phyloP scores from a whole-genome alignment of 2,329 filamentous ascomycete genomes.

The Alternaria sp. region DNA sequence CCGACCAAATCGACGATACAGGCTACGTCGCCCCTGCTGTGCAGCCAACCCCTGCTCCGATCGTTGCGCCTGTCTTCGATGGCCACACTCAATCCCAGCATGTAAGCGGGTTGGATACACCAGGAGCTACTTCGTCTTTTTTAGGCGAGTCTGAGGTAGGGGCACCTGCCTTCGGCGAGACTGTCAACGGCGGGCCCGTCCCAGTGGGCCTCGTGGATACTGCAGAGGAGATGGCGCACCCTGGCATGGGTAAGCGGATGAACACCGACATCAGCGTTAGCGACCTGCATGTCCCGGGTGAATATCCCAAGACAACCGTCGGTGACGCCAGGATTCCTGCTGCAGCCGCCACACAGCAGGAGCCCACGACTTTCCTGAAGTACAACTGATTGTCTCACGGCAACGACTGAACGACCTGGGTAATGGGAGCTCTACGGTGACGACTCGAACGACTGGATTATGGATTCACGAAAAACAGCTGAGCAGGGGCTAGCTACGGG shows the following conservation, averaged over 20 bases:
- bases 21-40: conserved; percentile 7
- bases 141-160: conserved; percentile 41
- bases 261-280: conserved; percentile 62
- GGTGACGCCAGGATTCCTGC: background rate
- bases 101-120: conserved; percentile 20
- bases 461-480: background rate
- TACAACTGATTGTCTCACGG: background rate
- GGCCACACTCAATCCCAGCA: conserved; percentile 15
- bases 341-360: background rate
- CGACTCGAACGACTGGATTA: background rate
- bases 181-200: conserved; percentile 38
- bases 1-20: conserved; percentile 19
- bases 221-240: conserved; percentile 46
- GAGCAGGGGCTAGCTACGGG: background rate
- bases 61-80: conserved; percentile 10
- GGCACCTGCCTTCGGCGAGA: conserved; percentile 30
- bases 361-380: background rate
- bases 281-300: conserved; percentile 72
- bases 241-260: conserved; percentile 53
- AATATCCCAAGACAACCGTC: conserved; percentile 58
- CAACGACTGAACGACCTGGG: background rate
- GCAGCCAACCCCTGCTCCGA: conserved; percentile 13
- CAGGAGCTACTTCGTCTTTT: conserved; percentile 35
- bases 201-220: conserved; percentile 24
- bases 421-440: background rate